A percentile compares a stretch with the other conserved stretches of the same genome.
Conservation (phyloP, 1,284 basidiomycete genomes). For the Malassezia obtusa region DNA sequence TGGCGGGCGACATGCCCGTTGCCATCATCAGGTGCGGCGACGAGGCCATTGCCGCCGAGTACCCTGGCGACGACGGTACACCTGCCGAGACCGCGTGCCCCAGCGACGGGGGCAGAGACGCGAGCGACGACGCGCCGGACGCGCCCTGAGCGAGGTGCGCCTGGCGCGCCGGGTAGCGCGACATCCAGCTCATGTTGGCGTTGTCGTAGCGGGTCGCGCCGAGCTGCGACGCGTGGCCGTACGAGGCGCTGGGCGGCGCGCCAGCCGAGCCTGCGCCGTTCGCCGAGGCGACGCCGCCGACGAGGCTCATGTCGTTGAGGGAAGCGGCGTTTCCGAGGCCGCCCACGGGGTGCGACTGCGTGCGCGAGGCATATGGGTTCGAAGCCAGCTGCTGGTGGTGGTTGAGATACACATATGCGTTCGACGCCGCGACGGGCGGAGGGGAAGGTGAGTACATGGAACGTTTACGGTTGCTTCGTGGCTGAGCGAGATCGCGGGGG, state of each 20-base stretch:
- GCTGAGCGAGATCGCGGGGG: background rate
- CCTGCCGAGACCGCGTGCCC: constrained; percentile 14
- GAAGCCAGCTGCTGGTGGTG: constrained; percentile 9
- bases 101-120: constrained; percentile 28
- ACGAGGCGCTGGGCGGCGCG: background rate
- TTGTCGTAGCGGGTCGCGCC: background rate
- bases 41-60: constrained; percentile 19
- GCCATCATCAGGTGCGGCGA: constrained; percentile 29
- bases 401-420: constrained; percentile 16
- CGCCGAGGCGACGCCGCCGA: background rate
- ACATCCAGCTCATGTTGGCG: constrained; percentile 8
- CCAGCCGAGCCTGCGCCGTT: background rate
- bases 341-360: background rate
- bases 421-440: constrained; percentile 11
- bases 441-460: constrained; percentile 18
- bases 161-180: constrained; percentile 4
- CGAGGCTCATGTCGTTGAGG: background rate
- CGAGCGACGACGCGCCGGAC: constrained; percentile 37
- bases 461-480: background rate
- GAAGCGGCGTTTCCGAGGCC: background rate
- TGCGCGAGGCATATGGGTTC: background rate
- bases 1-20: constrained; percentile 16
- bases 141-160: constrained; percentile 15
- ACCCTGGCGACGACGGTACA: constrained; percentile 35
- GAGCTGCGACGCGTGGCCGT: background rate